Evolutionary conservation across 2,329 filamentous ascomycete genomes (phyloP), one percentile per base, ranked within the genome.

Genomic region (Arthroderma uncinatum): DNA sequence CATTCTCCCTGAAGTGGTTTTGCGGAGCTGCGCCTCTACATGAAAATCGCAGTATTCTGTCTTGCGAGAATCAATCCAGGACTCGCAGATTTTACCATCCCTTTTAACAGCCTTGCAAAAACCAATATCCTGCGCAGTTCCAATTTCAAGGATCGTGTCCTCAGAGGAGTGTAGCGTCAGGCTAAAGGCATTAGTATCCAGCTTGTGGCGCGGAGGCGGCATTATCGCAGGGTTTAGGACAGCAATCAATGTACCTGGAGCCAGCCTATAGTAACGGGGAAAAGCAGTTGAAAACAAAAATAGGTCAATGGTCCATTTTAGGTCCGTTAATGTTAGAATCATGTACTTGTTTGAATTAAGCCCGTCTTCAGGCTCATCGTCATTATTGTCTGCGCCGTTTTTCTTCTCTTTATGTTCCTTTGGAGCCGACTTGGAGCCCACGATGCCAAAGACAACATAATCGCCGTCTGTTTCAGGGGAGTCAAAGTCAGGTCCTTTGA

Each of bases 11-110:
- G 82, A 76, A 30, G 82, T 78, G 67, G 82, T 81, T 67, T 88
- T 91, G 56, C 84, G 81, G 2, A 97, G 75, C 25, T 89, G 85
- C 25, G 89, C 76, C 64, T 94, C 90, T 63, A 95, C 83, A 71
- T 98, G 93, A 64, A 86, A 98, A 62, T 95, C 90, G 73, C 93
- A 98, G 68, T 87, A 89, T 64, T 95, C 85, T 0, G 91, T 95
- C 65, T 90, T 88, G 55, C 89, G 83, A 62, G 82, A 83, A 70
- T 98, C 92, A 59, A 98, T 79, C 93, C 93, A 98, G 28, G 81
- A 75, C 34, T 81, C 83, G 70, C 93, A 98, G 50, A 80, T 74
- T 57, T 87, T 80, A 39, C 93, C 92, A 67, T 96, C 89, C 66
- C 87, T 92, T 68, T 87, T 89, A 61, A 89, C 76, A 5, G 84